Base-by-base conservation (phyloP, 2,329 filamentous ascomycete species). In the Hymenoscyphus linearis region DNA sequence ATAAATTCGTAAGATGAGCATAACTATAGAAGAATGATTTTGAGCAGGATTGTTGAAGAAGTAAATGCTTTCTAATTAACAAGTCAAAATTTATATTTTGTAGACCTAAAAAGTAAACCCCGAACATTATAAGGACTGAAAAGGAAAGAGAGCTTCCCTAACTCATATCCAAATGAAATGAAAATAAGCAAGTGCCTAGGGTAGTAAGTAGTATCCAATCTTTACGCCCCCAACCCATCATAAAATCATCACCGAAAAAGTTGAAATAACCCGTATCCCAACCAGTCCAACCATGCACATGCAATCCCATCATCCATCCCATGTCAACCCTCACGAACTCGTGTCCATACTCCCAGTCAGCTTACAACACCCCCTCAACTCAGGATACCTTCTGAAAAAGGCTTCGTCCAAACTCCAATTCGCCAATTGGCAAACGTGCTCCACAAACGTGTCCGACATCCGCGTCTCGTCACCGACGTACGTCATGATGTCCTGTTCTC, bases 341-440 rank as follows among this genome's bases (percentile, higher is more conserved):
- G 22, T 22, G 22, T 50, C 44, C 44, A 57, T 37, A 44, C 25
- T 40, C 5, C 60, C 56, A 2, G 65, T 65, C 52, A 67, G 64
- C 26, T 50, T 68, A 35, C 63, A 66, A 14, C 55, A 34, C 35
- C 60, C 62, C 35, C 57, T 63, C 47, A 71, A 53, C 59, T 71
- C 68, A 13, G 68, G 69, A 60, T 70, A 71, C 47, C 65, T 60
- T 27, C 44, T 63, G 14, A 65, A 59, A 56, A 71, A 71, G 5
- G 59, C 60, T 37, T 67, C 66, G 52, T 67, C 64, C 61, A 71
- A 56, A 56, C 64, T 69, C 67, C 69, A 71, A 59, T 70, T 71
- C 22, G 60, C 60, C 25, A 66, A 36, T 2, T 47, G 62, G 25
- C 52, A 58, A 12, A 66, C 40, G 61, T 71, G 68, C 16, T 54